Percentiles rank a stretch among this genome's conserved stretches.
Conservation (phyloP, 371 early-diverging fungal species). For the Fennellomyces sp. region DNA sequence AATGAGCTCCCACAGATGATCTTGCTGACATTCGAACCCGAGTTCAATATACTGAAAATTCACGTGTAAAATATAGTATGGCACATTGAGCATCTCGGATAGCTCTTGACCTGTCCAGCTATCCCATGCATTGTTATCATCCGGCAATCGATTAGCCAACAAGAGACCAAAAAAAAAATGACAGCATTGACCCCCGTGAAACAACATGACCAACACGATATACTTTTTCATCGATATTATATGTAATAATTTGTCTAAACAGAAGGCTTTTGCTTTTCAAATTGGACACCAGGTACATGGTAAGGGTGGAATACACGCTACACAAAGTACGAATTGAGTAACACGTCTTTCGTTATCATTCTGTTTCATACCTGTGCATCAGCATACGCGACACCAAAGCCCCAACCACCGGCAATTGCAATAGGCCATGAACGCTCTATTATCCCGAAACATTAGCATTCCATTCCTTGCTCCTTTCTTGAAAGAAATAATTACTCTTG, state of each 20-base stretch:
- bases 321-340: too few relatives aligned
- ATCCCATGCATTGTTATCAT: too few relatives aligned
- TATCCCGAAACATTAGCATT: not conserved
- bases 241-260: constrained; percentile 25
- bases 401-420: constrained; percentile 85
- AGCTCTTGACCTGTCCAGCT: too few relatives aligned
- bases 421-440: constrained; percentile 90
- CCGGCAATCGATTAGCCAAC: too few relatives aligned
- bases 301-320: constrained; percentile 55
- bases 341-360: not conserved
- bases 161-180: too few relatives aligned
- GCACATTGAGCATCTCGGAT: too few relatives aligned
- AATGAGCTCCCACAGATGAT: too few relatives aligned
- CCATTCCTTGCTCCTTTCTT: not conserved
- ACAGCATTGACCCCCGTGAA: not conserved
- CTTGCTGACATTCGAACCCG: too few relatives aligned
- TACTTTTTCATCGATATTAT: constrained; percentile 7
- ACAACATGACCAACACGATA: not conserved
- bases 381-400: constrained; percentile 85
- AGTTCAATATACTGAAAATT: too few relatives aligned
- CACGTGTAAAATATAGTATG: too few relatives aligned
- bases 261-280: constrained; percentile 50
- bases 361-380: constrained; percentile 87
- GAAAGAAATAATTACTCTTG: constrained; percentile 67
- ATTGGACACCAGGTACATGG: constrained; percentile 46